Percentiles rank a stretch among this genome's conserved stretches.
These are phyloP conservation scores for Hypoxylon intermedium DNA, from an alignment of 495 filamentous ascomycete genomes.

Conservation along the genomic window DNA sequence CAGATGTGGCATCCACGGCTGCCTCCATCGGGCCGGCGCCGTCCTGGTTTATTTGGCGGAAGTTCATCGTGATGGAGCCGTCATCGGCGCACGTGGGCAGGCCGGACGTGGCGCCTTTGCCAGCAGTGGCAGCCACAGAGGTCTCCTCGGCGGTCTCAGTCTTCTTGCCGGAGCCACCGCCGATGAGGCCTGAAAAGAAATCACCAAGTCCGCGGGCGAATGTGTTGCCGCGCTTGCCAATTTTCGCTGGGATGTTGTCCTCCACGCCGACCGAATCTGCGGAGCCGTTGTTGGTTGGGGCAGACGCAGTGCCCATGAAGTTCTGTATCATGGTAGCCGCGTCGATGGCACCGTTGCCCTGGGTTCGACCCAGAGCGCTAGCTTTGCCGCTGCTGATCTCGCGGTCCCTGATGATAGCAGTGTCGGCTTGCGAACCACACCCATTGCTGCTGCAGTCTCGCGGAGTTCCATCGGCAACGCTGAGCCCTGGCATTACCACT, in stretches of 20 bases:
- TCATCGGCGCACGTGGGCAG: slow-evolving; percentile 62
- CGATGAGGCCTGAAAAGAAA: slow-evolving; percentile 29
- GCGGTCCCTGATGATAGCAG: slow-evolving; percentile 61
- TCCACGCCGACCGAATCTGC: slow-evolving; percentile 44
- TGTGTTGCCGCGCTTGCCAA: slow-evolving; percentile 11
- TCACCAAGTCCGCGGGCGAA: slow-evolving; percentile 20
- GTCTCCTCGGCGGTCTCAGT: slow-evolving; percentile 49
- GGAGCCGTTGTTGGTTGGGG: slow-evolving; percentile 47
- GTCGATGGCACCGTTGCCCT: slow-evolving; percentile 62
- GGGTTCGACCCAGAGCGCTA: slow-evolving; percentile 63
- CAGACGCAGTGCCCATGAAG: slow-evolving; percentile 52
- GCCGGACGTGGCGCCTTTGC: slow-evolving; percentile 50
- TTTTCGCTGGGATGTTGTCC: slow-evolving; percentile 39
- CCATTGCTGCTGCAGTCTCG: slow-evolving; percentile 60
- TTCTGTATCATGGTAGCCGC: slow-evolving; percentile 50
- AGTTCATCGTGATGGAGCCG: slow-evolving; percentile 63
- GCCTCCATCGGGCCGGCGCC: slow-evolving; percentile 58
- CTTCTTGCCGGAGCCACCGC: slow-evolving; percentile 43
- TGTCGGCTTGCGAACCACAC: slow-evolving; percentile 60
- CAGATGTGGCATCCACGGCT: slow-evolving; percentile 61
- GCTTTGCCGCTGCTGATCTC: slow-evolving; percentile 54
- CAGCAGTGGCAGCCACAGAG: slow-evolving; percentile 51
- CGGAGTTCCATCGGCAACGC: slow-evolving; percentile 64
- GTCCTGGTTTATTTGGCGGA: slow-evolving; percentile 61
- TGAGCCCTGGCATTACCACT: slow-evolving; percentile 61